A percentile compares a stretch with the other conserved stretches of the same genome.
Conservation (phyloP, 805 yeast species). For the Yamadazyma takamatsuzukensis region DNA sequence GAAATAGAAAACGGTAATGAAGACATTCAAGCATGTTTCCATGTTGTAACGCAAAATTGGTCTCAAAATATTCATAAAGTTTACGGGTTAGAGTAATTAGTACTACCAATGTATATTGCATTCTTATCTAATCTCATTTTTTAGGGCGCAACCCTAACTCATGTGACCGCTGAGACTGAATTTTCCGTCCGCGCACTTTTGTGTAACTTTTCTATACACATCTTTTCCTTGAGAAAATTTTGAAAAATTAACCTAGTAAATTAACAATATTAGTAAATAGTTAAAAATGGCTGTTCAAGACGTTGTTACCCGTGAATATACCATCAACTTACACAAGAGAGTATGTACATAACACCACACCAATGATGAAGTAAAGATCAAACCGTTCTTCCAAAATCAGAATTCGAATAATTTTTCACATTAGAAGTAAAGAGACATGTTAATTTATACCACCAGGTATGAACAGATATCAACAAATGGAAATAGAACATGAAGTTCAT, state of each 20-base stretch:
- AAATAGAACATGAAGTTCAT: not conserved
- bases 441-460: not conserved
- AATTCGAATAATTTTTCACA: not conserved
- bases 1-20: not conserved
- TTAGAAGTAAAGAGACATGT: not conserved
- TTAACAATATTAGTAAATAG: not conserved
- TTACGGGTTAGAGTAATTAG: slow-evolving; percentile 28
- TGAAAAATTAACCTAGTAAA: slow-evolving; percentile 6
- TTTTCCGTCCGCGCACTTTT: slow-evolving; percentile 1
- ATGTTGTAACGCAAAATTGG: slow-evolving; percentile 19
- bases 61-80: slow-evolving; percentile 25
- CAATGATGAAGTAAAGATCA: too few relatives aligned
- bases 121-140: too few relatives aligned
- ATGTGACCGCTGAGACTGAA: not conserved
- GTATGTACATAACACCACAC: too few relatives aligned
- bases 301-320: slow-evolving; percentile 99
- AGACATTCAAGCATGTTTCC: not conserved
- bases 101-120: not conserved
- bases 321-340: slow-evolving; percentile 99
- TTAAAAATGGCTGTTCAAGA: slow-evolving; percentile 88
- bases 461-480: not conserved
- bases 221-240: slow-evolving; percentile 10
- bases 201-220: slow-evolving; percentile 5
- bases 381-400: not conserved
- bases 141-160: slow-evolving; percentile 1